Percentiles rank a stretch among this genome's conserved stretches.
Evolutionary conservation across 2,329 filamentous ascomycete genomes (phyloP).

Genomic region (Colletotrichum sp.): DNA sequence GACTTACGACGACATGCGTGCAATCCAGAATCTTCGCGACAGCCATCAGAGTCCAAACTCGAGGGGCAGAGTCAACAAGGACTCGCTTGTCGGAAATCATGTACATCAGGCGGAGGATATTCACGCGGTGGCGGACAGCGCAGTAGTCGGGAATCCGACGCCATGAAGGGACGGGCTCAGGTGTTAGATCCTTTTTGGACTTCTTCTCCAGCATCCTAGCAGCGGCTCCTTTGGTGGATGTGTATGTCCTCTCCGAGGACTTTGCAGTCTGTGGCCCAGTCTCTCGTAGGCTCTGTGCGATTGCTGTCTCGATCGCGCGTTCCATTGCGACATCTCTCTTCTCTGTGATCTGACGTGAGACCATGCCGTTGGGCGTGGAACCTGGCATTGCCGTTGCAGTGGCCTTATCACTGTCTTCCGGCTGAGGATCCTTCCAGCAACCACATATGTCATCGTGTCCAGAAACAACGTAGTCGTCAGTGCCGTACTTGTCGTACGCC

Average conservation of each 20-base stretch:
- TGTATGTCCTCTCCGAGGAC: neutral
- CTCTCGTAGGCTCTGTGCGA: neutral
- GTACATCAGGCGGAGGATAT: slow-evolving; percentile 67
- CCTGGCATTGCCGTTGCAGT: neutral
- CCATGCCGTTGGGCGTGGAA: neutral
- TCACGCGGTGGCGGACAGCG: slow-evolving; percentile 64
- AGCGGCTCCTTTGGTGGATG: neutral
- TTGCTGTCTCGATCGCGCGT: neutral
- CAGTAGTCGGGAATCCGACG: slow-evolving; percentile 64
- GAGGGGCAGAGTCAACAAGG: slow-evolving; percentile 67
- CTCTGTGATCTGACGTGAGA: neutral
- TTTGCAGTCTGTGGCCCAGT: neutral
- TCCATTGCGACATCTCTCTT: neutral
- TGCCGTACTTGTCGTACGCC: slow-evolving; percentile 36
- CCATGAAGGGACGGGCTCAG: slow-evolving; percentile 27
- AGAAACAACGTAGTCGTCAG: slow-evolving; percentile 34
- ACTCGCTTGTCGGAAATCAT: slow-evolving; percentile 60
- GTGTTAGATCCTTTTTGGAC: slow-evolving; percentile 10
- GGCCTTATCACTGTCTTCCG: neutral
- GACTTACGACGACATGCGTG: slow-evolving; percentile 33
- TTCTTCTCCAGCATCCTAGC: slow-evolving; percentile 26
- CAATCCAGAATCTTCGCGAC: slow-evolving; percentile 66
- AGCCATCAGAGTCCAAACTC: slow-evolving; percentile 70
- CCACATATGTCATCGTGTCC: slow-evolving; percentile 47
- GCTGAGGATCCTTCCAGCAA: slow-evolving; percentile 27